Base-by-base conservation (phyloP, 2,329 filamentous ascomycete genomes). In the Westerdykella ornata region DNA sequence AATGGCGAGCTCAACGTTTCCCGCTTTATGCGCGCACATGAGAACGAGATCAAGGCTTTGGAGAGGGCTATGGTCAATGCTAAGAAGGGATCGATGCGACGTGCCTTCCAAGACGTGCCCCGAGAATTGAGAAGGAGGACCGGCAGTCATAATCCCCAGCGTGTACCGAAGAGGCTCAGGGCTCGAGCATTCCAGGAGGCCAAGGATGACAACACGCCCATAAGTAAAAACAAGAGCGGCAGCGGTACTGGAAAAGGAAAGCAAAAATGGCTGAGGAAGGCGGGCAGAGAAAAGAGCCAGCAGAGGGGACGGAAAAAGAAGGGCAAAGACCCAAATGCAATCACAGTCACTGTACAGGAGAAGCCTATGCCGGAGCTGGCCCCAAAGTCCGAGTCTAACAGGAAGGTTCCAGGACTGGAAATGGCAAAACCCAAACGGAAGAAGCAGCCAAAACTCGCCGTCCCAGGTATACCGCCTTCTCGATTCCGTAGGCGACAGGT, bases 121-220 rank as follows among this genome's bases (percentile, higher is more conserved):
- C 79, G 88, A 52, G 81, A 83, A 37, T 70, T 98, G 76, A 76
- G 92, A 51, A 76, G 92, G 49, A 77, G 92, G 54, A 95, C 90
- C 0, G 92, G 90, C 15, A 95, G 88, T 63, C 92, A 98, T 68
- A 96, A 98, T 75, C 85, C 85, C 28, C 94, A 90, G 68, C 79
- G 84, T 47, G 83, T 98, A 13, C 92, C 92, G 2, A 84, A 82
- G 59, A 73, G 88, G 47, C 68, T 97, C 57, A 77, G 84, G 42
- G 69, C 69, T 30, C 77, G 84, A 51, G 88, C 88, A 1, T 77
- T 72, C 54, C 72, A 73, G 61, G 80, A 84, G 74, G 94, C 95
- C 81, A 72, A 73, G 13, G 85, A 94, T 42, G 90, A 97, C 59
- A 96, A 96, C 49, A 95, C 90, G 0, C 89, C 92, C 0, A 84